Base-by-base conservation (phyloP, 495 filamentous ascomycete species). In the Coniosporium apollinis region DNA sequence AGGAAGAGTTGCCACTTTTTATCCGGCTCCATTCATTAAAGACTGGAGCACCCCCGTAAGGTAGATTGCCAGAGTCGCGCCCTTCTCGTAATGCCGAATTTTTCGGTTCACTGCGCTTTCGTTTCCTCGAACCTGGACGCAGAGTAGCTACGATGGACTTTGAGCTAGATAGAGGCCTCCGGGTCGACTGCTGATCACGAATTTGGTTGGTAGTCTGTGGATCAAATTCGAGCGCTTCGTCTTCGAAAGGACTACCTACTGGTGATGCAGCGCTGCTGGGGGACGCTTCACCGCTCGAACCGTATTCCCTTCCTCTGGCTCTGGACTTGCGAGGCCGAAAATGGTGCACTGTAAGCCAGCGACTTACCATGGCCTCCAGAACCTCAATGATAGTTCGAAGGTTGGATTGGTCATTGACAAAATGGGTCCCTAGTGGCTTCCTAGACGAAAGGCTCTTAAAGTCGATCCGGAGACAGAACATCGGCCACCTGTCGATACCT, bases 391-490 rank as follows among this genome's bases (percentile, higher is more conserved):
- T 48, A 1, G 57, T 55, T 37, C 67, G 60, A 9, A 75, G 28
- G 11, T 59, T 57, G 19, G 51, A 48, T 17, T 70, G 59, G 10
- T 43, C 28, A 14, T 5, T 17, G n/a, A 6, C 6, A 28, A 16
- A 15, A 18, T 5, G 20, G 11, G 19, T 38, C 18, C 16, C 37
- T 16, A n/a, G 10, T 19, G 4, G 11, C n/a, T n/a, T 13, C 5
- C 7, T 22, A n/a, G 17, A 25, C 19, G 3, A 43, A 35, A 32
- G 30, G n/a, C 13, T 16, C 10, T 53, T 47, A 4, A 69, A 42
- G 3, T 64, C 58, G n/a, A 97, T 71, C 5, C 71, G 72, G 22
- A 97, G 61, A 48, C 76, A 78, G 45, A 94, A 96, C 79, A 89
- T 91, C 1, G 86, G 84, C 79, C 79, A 92, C 41, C 74, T 66